These are phyloP conservation scores for Solanum pinnatisectum DNA, from an alignment of 257 asterid genomes.

Conservation along the genomic window DNA sequence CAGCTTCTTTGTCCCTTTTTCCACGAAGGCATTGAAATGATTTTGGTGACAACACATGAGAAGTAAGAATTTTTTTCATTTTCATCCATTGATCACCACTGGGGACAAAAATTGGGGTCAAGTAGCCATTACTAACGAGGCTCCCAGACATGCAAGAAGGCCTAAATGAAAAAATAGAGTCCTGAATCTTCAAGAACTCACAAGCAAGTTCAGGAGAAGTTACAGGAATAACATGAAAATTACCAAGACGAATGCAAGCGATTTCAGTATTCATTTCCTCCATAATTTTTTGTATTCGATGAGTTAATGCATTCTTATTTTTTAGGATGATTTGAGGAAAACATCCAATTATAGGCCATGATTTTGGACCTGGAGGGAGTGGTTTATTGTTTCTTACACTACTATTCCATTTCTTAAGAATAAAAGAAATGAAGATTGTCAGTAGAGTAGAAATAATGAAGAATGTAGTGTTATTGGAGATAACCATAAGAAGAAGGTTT, in stretches of 20 bases:
- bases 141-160: background rate
- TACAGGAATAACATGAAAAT: background rate
- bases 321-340: background rate
- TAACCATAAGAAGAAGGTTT: background rate
- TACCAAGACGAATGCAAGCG: constrained; percentile 1
- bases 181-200: constrained; percentile 11
- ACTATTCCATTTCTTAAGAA: background rate
- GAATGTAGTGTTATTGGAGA: background rate
- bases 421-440: background rate
- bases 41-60: background rate
- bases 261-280: constrained; percentile 9
- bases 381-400: background rate
- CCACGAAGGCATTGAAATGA: background rate
- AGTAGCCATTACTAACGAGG: background rate
- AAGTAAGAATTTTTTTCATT: background rate
- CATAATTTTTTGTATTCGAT: constrained; percentile 7
- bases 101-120: background rate
- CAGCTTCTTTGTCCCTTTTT: constrained; percentile 4
- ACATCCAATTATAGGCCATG: constrained; percentile 1
- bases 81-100: constrained; percentile 5
- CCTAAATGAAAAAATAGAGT: background rate
- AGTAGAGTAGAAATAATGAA: background rate
- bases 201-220: constrained; percentile 17
- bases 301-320: background rate
- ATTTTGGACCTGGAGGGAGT: constrained; percentile 7